phyloP scores from a whole-genome alignment of 2,329 filamentous ascomycete genomes.

The Hortaea sp. region DNA sequence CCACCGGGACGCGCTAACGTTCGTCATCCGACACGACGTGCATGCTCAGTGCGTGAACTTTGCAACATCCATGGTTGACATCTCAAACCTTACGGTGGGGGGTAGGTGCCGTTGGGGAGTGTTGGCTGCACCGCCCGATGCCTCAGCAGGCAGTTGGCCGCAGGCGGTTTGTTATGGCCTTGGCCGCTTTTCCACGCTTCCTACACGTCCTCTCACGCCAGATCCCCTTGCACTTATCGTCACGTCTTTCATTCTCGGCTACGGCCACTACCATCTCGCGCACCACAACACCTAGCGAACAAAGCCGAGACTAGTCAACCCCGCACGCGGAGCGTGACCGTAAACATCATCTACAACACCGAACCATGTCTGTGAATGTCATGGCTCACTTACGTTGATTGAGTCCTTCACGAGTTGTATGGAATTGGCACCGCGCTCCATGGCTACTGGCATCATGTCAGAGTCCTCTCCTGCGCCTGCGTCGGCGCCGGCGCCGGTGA shows the following conservation, averaged over 20 bases:
- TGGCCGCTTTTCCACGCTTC: no score
- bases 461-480: constrained; percentile 9
- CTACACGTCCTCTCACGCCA: no score
- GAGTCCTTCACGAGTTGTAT: no score
- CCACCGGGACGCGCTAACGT: neutral
- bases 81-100: neutral
- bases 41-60: neutral
- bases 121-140: neutral
- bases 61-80: neutral
- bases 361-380: neutral
- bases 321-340: neutral
- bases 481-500: constrained; percentile 8
- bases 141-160: no score
- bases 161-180: no score
- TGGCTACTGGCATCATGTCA: constrained; percentile 2
- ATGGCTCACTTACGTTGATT: no score
- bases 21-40: neutral
- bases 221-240: no score
- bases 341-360: neutral
- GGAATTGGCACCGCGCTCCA: neutral
- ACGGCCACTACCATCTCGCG: neutral
- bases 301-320: neutral
- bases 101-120: neutral
- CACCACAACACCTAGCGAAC: neutral
- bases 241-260: no score